A percentile compares a stretch with the other conserved stretches of the same genome.
Conservation (phyloP, 1,139 yeast genomes). For the Saccharomyces hybrid region DNA sequence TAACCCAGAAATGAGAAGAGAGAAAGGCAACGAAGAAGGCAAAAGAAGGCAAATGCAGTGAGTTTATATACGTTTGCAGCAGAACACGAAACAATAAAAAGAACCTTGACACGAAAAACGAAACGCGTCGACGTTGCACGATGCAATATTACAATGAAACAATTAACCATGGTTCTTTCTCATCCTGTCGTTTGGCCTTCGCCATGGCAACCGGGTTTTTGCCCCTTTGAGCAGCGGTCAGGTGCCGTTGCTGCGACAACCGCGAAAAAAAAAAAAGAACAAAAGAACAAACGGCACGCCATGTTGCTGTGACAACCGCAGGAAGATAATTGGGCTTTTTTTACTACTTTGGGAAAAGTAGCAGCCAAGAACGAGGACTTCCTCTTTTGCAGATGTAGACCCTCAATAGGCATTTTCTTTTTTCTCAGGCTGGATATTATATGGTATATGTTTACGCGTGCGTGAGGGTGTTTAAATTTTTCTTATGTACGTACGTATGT, state of each 20-base stretch:
- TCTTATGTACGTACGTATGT: background rate
- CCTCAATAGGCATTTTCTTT: background rate
- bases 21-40: background rate
- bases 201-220: conserved; percentile 1
- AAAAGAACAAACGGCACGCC: background rate
- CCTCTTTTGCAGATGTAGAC: background rate
- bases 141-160: background rate
- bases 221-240: background rate
- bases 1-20: background rate
- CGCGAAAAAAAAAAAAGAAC: background rate
- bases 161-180: background rate
- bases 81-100: background rate
- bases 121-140: background rate
- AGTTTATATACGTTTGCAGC: background rate
- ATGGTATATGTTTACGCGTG: background rate
- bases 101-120: background rate
- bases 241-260: conserved; percentile 1
- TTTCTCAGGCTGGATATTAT: background rate
- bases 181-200: background rate
- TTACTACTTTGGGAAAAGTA: background rate
- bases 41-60: background rate
- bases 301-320: conserved; percentile 1
- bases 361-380: background rate
- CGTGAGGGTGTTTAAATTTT: background rate
- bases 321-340: background rate